These are phyloP conservation scores for Bassia scoparia DNA, from an alignment of 148 eudicot species.

Conservation along the genomic window DNA sequence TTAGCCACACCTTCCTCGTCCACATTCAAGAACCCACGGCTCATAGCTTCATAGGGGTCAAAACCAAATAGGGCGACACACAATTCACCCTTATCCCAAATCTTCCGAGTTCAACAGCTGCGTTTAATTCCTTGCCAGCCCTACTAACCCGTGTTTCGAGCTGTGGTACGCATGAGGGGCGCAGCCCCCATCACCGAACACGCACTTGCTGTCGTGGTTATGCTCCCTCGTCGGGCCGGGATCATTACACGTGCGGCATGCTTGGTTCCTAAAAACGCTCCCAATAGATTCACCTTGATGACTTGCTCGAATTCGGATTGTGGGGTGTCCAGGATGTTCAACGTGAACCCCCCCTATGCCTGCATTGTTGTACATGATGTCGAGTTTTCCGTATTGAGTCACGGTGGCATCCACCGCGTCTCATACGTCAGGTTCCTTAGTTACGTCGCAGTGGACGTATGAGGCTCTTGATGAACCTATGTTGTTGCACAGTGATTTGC, in stretches of 20 bases:
- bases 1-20: conserved; percentile 16
- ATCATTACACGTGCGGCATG: conserved; percentile 41
- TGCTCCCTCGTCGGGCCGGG: conserved; percentile 36
- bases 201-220: conserved; percentile 44
- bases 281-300: conserved; percentile 28
- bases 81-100: conserved; percentile 39
- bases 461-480: conserved; percentile 17
- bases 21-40: background rate
- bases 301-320: conserved; percentile 25
- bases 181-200: conserved; percentile 28
- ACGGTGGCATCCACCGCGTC: conserved; percentile 26
- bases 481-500: conserved; percentile 23
- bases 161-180: conserved; percentile 25
- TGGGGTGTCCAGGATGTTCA: conserved; percentile 16
- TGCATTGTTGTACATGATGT: conserved; percentile 42
- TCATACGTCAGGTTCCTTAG: conserved; percentile 26
- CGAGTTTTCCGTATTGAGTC: conserved; percentile 30
- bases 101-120: conserved; percentile 36
- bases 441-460: conserved; percentile 33
- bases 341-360: conserved; percentile 1
- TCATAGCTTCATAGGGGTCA: conserved; percentile 23
- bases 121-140: conserved; percentile 29
- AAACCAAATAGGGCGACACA: conserved; percentile 27
- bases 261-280: conserved; percentile 35
- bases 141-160: conserved; percentile 35